Percentiles rank a stretch among this genome's conserved stretches.
These are phyloP conservation scores for Aspergillus pseudotamarii DNA, from an alignment of 2,329 filamentous ascomycete genomes.

Conservation along the genomic window DNA sequence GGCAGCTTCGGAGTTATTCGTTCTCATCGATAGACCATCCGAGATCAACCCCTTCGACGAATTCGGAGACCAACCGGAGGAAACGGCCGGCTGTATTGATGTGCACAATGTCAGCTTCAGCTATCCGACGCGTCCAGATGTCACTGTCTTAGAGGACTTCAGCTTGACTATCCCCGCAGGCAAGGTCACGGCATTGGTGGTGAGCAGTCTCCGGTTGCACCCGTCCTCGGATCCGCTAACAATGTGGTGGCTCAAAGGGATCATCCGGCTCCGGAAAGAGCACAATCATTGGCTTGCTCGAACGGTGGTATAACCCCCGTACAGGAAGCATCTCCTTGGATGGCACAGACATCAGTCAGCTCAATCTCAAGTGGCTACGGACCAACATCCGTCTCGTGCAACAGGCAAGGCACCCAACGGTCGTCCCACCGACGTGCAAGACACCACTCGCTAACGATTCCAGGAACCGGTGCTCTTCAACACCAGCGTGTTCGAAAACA, in stretches of 20 bases:
- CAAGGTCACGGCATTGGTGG: constrained; percentile 57
- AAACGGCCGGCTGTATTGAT: constrained; percentile 18
- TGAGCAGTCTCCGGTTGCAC: neutral
- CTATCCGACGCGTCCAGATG: constrained; percentile 44
- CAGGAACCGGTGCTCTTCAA: constrained; percentile 79
- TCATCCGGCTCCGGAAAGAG: constrained; percentile 74
- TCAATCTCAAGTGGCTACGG: constrained; percentile 32
- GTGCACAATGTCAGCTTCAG: constrained; percentile 36
- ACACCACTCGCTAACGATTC: neutral
- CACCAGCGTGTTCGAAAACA: constrained; percentile 81
- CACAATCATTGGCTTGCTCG: constrained; percentile 70
- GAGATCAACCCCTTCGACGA: constrained; percentile 31
- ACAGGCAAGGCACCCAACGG: constrained; percentile 38
- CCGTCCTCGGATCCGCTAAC: neutral
- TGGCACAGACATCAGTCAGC: constrained; percentile 35
- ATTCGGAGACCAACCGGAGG: constrained; percentile 13
- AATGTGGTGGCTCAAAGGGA: constrained; percentile 39
- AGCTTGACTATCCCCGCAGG: constrained; percentile 38
- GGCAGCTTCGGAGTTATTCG: constrained; percentile 45
- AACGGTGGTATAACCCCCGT: constrained; percentile 71
- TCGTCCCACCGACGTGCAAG: neutral
- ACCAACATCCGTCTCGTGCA: constrained; percentile 25
- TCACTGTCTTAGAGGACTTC: constrained; percentile 38
- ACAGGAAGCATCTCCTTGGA: constrained; percentile 41
- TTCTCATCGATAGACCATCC: constrained; percentile 36